These are phyloP conservation scores for Tetrahymena elliotti DNA, from an alignment of 73 alveolate species.

Conservation along the genomic window DNA sequence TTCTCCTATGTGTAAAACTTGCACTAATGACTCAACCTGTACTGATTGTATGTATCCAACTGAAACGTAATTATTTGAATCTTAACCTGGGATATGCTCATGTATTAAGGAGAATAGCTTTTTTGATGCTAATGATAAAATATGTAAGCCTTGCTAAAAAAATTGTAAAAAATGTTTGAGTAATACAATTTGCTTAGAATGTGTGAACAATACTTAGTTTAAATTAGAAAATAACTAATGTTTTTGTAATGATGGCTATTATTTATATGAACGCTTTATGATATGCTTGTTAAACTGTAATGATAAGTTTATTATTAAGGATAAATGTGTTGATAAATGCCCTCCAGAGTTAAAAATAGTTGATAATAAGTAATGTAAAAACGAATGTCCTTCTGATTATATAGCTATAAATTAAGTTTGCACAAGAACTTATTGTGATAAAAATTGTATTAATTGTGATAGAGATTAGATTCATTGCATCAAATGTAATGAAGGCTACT, in stretches of 20 bases:
- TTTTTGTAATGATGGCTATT: background rate
- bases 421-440: background rate
- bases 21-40: background rate
- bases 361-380: background rate
- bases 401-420: background rate
- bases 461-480: background rate
- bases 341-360: background rate
- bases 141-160: background rate
- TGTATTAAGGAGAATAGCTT: background rate
- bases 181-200: background rate
- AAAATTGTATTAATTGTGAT: background rate
- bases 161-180: background rate
- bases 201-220: background rate
- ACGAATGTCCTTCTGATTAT: background rate
- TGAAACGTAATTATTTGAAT: background rate
- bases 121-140: background rate
- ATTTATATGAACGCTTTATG: background rate
- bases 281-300: background rate
- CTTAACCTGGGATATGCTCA: background rate
- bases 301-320: background rate
- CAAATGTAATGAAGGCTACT: background rate
- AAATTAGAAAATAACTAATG: background rate
- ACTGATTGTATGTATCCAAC: background rate
- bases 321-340: background rate
- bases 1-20: background rate